Base-by-base conservation (phyloP, 306 rosid species). In the Hippophae rhamnoides region DNA sequence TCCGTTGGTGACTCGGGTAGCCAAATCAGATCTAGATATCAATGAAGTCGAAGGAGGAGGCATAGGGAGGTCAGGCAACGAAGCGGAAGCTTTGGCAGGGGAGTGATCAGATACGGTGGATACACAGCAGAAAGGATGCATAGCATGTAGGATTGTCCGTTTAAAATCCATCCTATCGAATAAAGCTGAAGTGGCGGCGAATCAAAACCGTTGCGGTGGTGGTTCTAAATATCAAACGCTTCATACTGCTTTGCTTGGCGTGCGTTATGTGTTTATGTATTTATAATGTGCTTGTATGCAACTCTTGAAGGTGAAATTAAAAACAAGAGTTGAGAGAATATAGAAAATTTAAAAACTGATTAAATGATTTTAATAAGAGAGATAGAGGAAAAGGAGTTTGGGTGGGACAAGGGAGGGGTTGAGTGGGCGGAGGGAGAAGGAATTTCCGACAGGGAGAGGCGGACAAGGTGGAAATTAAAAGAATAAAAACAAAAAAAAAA, bases 51-150 rank as follows among this genome's bases (percentile, higher is more conserved):
- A 45, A 41, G 50, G 57, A 0, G 63, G 67, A 13, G 84, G 49
- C 81, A 81, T 82, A 56, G 78, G 31, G 71, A 86, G 79, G 66
- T 88, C 86, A 0, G 78, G 41, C 56, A 76, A 67, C n/a, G 73
- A 61, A 75, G 72, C 75, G 9, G 82, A 64, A 54, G 76, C 69
- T 61, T 78, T 83, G 38, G 79, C 70, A 23, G 89, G 77, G 1
- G 94, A 84, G 58, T 83, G 87, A 61, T 90, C 95, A 48, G 95
- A 78, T 60, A 80, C 75, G 52, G 95, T 85, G 58, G 92, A 74
- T 43, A 85, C 78, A 61, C 95, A 83, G 78, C 92, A 92, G 71
- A 86, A 83, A 40, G 93, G 87, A 83, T 83, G 96, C 96, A 88
- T 92, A 80, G 79, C 73, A 52, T 57, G 60, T 42, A 73, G 52